Evolutionary conservation across 2,329 filamentous ascomycete genomes (phyloP).

Genomic region (Botrytis deweyae): DNA sequence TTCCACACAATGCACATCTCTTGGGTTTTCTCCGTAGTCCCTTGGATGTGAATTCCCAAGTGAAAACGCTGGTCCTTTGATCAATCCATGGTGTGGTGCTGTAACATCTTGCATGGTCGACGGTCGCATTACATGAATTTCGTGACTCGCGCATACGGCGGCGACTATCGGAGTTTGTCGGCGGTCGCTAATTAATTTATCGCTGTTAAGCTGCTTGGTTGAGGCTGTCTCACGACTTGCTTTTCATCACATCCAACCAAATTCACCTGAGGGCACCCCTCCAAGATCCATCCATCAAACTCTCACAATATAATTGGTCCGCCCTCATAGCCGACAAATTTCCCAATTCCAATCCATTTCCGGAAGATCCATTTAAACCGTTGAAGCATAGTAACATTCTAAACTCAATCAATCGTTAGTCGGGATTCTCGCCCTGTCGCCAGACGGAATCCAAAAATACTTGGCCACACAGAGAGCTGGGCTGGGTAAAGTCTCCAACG

Average conservation of each 20-base stretch:
- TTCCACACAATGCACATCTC: background rate
- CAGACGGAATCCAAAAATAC: slow-evolving; percentile 5
- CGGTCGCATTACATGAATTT: background rate
- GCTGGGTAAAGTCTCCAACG: slow-evolving; percentile 6
- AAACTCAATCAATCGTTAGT: background rate
- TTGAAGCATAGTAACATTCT: background rate
- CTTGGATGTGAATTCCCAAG: background rate
- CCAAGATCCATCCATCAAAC: background rate
- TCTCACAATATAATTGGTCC: background rate
- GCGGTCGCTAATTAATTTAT: background rate
- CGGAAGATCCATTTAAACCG: slow-evolving; percentile 12
- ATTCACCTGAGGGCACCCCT: slow-evolving; percentile 9
- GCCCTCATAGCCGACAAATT: slow-evolving; percentile 1
- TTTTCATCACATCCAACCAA: background rate
- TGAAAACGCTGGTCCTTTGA: background rate
- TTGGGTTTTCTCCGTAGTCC: background rate
- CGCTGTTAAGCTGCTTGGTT: background rate
- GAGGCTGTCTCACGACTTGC: background rate
- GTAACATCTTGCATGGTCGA: background rate
- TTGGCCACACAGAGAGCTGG: background rate
- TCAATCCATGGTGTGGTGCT: background rate
- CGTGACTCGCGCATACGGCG: slow-evolving; percentile 17
- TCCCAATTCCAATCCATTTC: background rate
- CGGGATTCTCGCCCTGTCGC: background rate
- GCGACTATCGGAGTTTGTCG: slow-evolving; percentile 12